These are phyloP conservation scores for Tricholoma saponaceum DNA, from an alignment of 768 basidiomycete species.

Conservation along the genomic window DNA sequence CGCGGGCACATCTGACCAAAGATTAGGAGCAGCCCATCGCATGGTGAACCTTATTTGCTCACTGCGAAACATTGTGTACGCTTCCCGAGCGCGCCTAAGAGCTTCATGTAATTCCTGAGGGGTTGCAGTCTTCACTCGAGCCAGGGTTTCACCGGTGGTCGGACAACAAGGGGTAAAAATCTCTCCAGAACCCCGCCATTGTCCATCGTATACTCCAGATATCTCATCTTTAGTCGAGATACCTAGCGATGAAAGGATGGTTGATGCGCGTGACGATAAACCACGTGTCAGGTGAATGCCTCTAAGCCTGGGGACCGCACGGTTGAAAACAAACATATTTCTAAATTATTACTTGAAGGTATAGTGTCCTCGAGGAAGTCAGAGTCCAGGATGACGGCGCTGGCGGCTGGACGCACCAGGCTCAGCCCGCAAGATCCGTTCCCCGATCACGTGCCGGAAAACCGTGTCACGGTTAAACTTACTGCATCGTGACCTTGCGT, in stretches of 20 bases:
- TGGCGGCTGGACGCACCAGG: too few relatives aligned
- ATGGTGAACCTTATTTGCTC: slow-evolving; percentile 10
- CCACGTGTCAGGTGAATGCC: slow-evolving; percentile 31
- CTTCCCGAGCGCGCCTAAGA: slow-evolving; percentile 68
- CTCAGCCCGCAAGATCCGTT: slow-evolving; percentile 4
- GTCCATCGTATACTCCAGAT: slow-evolving; percentile 77
- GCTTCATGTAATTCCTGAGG: slow-evolving; percentile 68
- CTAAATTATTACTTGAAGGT: not conserved
- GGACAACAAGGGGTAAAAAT: slow-evolving; percentile 72
- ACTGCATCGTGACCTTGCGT: too few relatives aligned
- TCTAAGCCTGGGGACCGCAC: slow-evolving; percentile 13
- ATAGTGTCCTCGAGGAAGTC: not conserved
- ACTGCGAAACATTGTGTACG: slow-evolving; percentile 65
- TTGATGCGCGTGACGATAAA: slow-evolving; percentile 69
- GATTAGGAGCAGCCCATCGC: not conserved
- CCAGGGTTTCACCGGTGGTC: slow-evolving; percentile 83
- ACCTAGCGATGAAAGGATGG: slow-evolving; percentile 60
- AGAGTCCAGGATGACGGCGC: too few relatives aligned
- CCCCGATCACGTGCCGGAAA: not conserved
- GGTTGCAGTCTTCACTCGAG: slow-evolving; percentile 67
- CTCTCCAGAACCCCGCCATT: slow-evolving; percentile 77
- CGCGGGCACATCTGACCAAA: slow-evolving; percentile 57
- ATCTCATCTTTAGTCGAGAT: slow-evolving; percentile 55
- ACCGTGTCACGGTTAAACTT: too few relatives aligned
- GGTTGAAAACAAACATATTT: slow-evolving; percentile 25